Base-by-base conservation (phyloP, 805 yeast genomes). In the Saccharomycopsis oosterbeekiorum region DNA sequence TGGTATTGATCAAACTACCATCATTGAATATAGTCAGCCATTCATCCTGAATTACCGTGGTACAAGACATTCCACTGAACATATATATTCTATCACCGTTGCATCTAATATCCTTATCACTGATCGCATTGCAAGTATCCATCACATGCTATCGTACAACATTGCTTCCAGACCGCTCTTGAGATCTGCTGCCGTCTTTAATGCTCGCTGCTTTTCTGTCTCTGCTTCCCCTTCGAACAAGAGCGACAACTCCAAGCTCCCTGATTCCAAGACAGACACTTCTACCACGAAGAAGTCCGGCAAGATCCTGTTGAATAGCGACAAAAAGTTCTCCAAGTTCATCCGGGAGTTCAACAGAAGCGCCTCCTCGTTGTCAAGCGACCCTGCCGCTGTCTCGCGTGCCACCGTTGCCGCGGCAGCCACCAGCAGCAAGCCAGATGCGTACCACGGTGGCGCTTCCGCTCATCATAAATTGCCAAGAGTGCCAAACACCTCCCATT, bases 271-370 rank as follows among this genome's bases (percentile, higher is more conserved):
- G 21, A 37, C 55, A 34, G 15, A 55, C 8, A 24, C 21, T 34
- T 9, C 58, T 6, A 39, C 36, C n/a, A 40, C 17, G 21, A 56
- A 40, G 39, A 34, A 36, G 37, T 8, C 37, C 19, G 39, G 24
- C 12, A 59, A 59, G 29, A 17, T 59, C 19, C 60, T 59, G 43
- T 41, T 62, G 11, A 59, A 61, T 26, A 42, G 58, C 8, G 65
- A 63, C 15, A 58, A 63, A 58, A 63, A 63, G 34, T 60, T 63
- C 43, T 58, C 62, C 12, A 60, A 63, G 34, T 63, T 63, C 21
- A 58, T 63, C 34, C 51, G 51, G n/a, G 65, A 63, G 17, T 63
- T 63, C 50, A 63, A 63, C 34, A 51, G 53, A 47, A 29, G 21
- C 19, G 34, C 51, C 8, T 36, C 62, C 14, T 47, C 42, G 2